Evolutionary conservation across 2,329 filamentous ascomycete genomes (phyloP), one percentile per base, ranked within the genome.

Genomic region (Dothiorella sarmentorum): DNA sequence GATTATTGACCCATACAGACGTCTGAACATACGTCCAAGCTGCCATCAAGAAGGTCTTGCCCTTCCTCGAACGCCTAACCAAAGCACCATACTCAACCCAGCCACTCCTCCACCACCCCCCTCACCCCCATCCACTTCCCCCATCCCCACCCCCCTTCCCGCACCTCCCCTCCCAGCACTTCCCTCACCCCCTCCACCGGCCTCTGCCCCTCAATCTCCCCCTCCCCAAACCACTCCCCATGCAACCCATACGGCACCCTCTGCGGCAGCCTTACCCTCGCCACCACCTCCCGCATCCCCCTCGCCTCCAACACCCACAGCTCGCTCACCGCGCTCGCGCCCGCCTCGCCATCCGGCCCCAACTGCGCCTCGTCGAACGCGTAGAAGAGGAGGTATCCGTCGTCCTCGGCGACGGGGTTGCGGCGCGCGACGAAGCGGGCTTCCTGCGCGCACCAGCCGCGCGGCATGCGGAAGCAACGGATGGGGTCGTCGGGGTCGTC

Each of bases 231-330:
- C 82, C 84, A 88, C 6, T 75, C 76, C 3, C 84, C 85, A 66
- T 88, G 87, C 49, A 90, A 70, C 0, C 87, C 86, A 64, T 90
- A 90, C 0, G 87, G 86, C 0, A 90, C 85, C 11, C 87, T 72
- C 63, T 88, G 85, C 2, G 85, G 86, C 31, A 90, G 71, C 18
- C 72, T 70, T 3, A 90, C 76, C 60, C 76, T 79, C 5, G 80
- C 83, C 3, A 87, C 77, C 0, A 89, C 75, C 3, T 83, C 76
- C 22, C 68, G 75, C 86, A 90, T 89, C 2, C 76, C 76, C 61
- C 68, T 79, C 0, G 86, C 86, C 65, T 89, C 80, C 27, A 90
- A 78, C 13, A 89, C 76, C 87, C 87, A 90, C 0, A 90, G 73
- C 68, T 90, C 86, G 29, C 82, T 85, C 1, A 71, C 69, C 0